These are phyloP conservation scores for Coriolopsis trogii DNA, from an alignment of 1,284 basidiomycete genomes.

Conservation along the genomic window DNA sequence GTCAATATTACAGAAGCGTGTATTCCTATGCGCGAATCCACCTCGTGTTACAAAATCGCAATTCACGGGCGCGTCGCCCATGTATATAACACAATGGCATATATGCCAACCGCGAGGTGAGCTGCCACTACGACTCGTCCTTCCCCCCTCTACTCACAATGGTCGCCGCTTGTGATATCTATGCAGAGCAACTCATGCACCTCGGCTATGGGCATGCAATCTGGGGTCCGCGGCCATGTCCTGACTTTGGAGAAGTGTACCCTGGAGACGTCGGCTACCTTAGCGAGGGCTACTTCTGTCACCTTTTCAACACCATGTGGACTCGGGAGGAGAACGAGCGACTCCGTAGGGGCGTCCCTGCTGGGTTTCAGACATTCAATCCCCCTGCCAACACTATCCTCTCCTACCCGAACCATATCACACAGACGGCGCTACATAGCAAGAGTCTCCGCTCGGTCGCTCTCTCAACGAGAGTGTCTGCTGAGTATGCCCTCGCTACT, in stretches of 20 bases:
- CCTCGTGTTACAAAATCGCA: no score
- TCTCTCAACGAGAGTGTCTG: no score
- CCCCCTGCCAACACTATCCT: not conserved
- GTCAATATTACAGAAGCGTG: no score
- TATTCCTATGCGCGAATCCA: no score
- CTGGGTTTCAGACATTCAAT: not conserved
- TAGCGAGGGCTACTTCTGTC: slow-evolving; percentile 11
- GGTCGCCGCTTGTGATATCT: slow-evolving; percentile 9
- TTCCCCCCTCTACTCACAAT: no score
- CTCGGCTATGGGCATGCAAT: slow-evolving; percentile 13
- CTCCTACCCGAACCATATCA: not conserved
- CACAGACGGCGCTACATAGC: no score
- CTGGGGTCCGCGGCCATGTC: slow-evolving; percentile 16
- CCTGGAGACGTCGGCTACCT: slow-evolving; percentile 24
- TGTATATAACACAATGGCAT: no score
- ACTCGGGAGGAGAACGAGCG: not conserved
- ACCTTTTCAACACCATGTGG: slow-evolving; percentile 15
- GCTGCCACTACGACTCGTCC: no score
- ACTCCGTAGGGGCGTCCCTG: not conserved
- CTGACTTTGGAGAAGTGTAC: slow-evolving; percentile 4
- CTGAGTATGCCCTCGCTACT: no score
- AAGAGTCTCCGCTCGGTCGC: no score
- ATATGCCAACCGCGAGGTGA: no score
- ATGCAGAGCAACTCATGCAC: slow-evolving; percentile 1
- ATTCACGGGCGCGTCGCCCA: no score